These are phyloP conservation scores for Thecaphora frezii DNA, from an alignment of 1,284 basidiomycete genomes.

Conservation along the genomic window DNA sequence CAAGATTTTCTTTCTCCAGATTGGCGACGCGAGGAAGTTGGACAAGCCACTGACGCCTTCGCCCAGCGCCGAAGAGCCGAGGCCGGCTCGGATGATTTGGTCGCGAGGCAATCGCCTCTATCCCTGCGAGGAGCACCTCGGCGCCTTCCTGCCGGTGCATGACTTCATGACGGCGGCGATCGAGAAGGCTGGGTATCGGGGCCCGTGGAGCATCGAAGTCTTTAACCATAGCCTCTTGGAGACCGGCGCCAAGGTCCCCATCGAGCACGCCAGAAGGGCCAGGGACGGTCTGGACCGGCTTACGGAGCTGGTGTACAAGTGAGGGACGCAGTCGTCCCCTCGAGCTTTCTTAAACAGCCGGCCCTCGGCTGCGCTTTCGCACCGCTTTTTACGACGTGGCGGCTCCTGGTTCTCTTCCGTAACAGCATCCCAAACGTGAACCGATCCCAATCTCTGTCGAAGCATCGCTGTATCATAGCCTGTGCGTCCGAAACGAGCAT, in stretches of 20 bases:
- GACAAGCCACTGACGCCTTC: conserved; percentile 38
- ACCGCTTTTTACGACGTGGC: too few relatives aligned
- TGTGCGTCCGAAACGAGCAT: too few relatives aligned
- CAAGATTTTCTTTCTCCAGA: conserved; percentile 60
- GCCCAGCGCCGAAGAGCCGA: conserved; percentile 49
- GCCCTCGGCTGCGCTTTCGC: too few relatives aligned
- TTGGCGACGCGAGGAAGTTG: conserved; percentile 56
- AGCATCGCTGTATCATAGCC: too few relatives aligned
- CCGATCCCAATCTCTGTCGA: too few relatives aligned
- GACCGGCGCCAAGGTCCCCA: conserved; percentile 29
- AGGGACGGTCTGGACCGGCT: conserved; percentile 27
- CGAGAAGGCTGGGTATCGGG: conserved; percentile 52
- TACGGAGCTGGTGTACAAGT: conserved; percentile 20
- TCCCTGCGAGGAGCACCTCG: conserved; percentile 54
- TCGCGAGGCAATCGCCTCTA: conserved; percentile 58
- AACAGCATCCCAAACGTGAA: too few relatives aligned
- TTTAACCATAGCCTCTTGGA: conserved; percentile 57
- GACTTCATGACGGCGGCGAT: conserved; percentile 56
- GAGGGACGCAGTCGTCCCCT: too few relatives aligned
- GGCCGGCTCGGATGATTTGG: conserved; percentile 59
- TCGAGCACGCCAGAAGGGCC: conserved; percentile 51
- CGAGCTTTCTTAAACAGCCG: too few relatives aligned
- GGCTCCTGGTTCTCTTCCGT: too few relatives aligned
- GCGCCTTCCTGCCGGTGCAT: conserved; percentile 58
- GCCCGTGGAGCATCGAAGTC: conserved; percentile 59